phyloP scores from a whole-genome alignment of 805 yeast genomes.

The Candida nitratophila region DNA sequence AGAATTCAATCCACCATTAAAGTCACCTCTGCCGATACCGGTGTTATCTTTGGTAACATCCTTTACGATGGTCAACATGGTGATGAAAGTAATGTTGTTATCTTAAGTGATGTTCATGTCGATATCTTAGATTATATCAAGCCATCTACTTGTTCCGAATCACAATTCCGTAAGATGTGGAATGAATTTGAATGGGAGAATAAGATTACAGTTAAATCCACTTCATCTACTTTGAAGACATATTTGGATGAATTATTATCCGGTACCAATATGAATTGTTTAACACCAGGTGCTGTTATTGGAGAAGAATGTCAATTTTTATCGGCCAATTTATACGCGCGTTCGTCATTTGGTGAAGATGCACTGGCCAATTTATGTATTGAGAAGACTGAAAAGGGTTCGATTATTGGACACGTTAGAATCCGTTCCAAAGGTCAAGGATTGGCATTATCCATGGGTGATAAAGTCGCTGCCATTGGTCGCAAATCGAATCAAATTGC shows the following conservation, averaged over 20 bases:
- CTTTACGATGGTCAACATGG: slow-evolving; percentile 95
- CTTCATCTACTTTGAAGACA: slow-evolving; percentile 57
- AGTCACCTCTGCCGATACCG: slow-evolving; percentile 96
- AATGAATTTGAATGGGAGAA: slow-evolving; percentile 99
- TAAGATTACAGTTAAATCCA: slow-evolving; percentile 82
- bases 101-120: slow-evolving; percentile 88
- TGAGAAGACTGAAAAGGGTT: slow-evolving; percentile 69
- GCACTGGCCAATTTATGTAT: slow-evolving; percentile 94
- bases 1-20: slow-evolving; percentile 82
- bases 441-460: slow-evolving; percentile 89
- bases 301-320: slow-evolving; percentile 88
- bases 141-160: slow-evolving; percentile 87
- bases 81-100: slow-evolving; percentile 81
- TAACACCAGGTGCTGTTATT: slow-evolving; percentile 87
- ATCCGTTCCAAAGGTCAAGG: slow-evolving; percentile 98
- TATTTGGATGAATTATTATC: slow-evolving; percentile 69
- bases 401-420: slow-evolving; percentile 88
- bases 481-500: slow-evolving; percentile 35
- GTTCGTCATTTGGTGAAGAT: slow-evolving; percentile 94
- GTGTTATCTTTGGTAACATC: slow-evolving; percentile 95
- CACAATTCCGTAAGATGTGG: slow-evolving; percentile 96
- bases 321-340: slow-evolving; percentile 89
- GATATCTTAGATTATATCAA: slow-evolving; percentile 96
- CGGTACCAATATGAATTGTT: slow-evolving; percentile 89
- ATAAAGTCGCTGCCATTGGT: slow-evolving; percentile 81